phyloP scores from a whole-genome alignment of 768 basidiomycete genomes.

The Suillus placidus region DNA sequence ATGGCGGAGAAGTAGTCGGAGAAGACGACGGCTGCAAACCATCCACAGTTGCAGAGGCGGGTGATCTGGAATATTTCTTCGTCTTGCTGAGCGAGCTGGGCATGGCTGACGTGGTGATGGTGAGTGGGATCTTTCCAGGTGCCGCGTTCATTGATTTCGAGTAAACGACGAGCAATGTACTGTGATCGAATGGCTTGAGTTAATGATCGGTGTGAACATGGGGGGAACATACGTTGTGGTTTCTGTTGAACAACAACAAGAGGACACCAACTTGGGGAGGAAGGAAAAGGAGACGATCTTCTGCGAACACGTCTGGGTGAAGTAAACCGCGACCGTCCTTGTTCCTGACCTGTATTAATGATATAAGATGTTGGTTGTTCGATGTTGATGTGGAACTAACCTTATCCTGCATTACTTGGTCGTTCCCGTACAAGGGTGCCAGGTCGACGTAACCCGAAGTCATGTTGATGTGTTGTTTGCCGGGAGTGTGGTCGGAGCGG shows the following conservation, averaged over 20 bases:
- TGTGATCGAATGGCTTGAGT: conserved; percentile 28
- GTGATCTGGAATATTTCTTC: conserved; percentile 86
- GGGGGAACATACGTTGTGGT: conserved; percentile 69
- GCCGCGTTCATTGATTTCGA: conserved; percentile 81
- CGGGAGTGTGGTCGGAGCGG: conserved; percentile 71
- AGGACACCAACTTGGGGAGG: conserved; percentile 75
- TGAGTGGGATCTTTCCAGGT: conserved; percentile 58
- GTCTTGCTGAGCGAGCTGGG: conserved; percentile 54
- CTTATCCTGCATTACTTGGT: conserved; percentile 59
- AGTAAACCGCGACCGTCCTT: conserved; percentile 68
- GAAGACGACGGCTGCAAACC: conserved; percentile 80
- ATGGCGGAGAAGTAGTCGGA: conserved; percentile 84
- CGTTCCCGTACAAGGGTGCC: conserved; percentile 79
- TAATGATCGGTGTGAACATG: neutral
- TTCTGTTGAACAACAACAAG: conserved; percentile 88
- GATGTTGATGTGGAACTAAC: conserved; percentile 36
- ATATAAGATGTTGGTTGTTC: neutral
- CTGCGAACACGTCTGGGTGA: conserved; percentile 74
- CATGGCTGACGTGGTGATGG: conserved; percentile 36
- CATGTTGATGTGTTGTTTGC: conserved; percentile 62
- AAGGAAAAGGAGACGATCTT: conserved; percentile 76
- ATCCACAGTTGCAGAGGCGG: conserved; percentile 74
- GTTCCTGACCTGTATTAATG: conserved; percentile 29
- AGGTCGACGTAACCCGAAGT: conserved; percentile 89
- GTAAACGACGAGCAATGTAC: conserved; percentile 78